Percentiles rank a stretch among this genome's conserved stretches.
These are phyloP conservation scores for Scedosporium minutisporum DNA, from an alignment of 2,329 filamentous ascomycete genomes.

Conservation along the genomic window DNA sequence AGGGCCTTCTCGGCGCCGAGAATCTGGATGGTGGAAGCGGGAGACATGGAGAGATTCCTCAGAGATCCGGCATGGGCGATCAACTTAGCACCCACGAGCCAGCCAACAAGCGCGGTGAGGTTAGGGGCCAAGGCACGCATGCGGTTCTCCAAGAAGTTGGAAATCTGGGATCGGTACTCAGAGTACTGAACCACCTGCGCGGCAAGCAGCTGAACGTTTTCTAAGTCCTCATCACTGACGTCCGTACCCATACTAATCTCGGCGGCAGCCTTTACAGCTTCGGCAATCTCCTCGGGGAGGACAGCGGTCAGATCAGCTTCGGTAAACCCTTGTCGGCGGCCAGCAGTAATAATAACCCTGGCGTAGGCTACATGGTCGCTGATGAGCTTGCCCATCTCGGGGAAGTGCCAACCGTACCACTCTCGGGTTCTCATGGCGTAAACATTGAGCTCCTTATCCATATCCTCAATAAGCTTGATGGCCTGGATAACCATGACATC, in stretches of 20 bases:
- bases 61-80: conserved; percentile 93
- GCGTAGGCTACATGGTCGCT: conserved; percentile 96
- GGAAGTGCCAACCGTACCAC: conserved; percentile 99
- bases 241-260: conserved; percentile 99
- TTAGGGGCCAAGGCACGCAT: conserved; percentile 98
- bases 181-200: conserved; percentile 90
- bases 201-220: conserved; percentile 84
- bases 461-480: conserved; percentile 83
- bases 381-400: conserved; percentile 91
- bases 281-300: conserved; percentile 90
- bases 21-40: conserved; percentile 94
- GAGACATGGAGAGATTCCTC: conserved; percentile 88
- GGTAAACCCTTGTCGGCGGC: conserved; percentile 73
- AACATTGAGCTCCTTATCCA: conserved; percentile 98
- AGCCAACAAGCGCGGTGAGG: conserved; percentile 83
- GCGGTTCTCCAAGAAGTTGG: conserved; percentile 78
- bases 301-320: conserved; percentile 77
- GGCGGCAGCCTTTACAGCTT: conserved; percentile 82
- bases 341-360: conserved; percentile 77
- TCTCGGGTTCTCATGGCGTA: conserved; percentile 99
- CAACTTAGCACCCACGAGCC: conserved; percentile 85
- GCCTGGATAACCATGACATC: conserved; percentile 99
- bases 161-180: conserved; percentile 80
- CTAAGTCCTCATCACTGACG: conserved; percentile 83
- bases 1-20: conserved; percentile 97